A percentile compares a stretch with the other conserved stretches of the same genome.
Evolutionary conservation across 78 protist genomes (phyloP).

Genomic region (Isochrysis galbana): DNA sequence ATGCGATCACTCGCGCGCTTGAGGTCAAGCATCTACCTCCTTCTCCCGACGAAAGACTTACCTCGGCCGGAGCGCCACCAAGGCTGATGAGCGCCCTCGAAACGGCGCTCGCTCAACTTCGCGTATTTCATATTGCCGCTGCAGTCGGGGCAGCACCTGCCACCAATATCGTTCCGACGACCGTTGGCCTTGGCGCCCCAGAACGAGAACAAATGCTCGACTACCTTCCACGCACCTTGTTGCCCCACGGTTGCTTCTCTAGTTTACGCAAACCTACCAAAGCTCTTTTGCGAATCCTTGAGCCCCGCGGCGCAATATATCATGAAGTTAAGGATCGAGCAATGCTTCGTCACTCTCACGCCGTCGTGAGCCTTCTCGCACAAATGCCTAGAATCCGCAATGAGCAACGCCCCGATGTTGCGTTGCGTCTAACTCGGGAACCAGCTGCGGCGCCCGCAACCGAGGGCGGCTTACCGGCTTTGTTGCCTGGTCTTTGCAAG

Average conservation of each 20-base stretch:
- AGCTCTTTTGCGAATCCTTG: neutral
- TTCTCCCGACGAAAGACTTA: neutral
- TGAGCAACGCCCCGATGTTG: no score
- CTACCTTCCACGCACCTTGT: neutral
- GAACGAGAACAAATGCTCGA: neutral
- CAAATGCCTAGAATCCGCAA: no score
- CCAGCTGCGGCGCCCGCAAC: no score
- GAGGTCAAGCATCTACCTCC: neutral
- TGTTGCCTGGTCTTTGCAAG: neutral
- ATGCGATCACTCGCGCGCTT: neutral
- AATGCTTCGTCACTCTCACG: neutral
- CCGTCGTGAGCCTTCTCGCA: neutral
- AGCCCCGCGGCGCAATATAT: neutral
- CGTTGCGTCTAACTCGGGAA: no score
- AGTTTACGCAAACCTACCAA: neutral
- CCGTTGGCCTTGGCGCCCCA: neutral
- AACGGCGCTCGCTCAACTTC: neutral
- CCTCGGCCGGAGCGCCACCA: neutral
- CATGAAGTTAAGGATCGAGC: neutral
- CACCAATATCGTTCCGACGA: neutral
- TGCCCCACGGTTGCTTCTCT: neutral
- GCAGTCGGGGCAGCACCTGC: neutral
- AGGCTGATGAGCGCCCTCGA: neutral
- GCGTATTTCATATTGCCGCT: neutral
- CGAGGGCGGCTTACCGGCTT: neutral